A percentile compares a stretch with the other conserved stretches of the same genome.
phyloP scores from a whole-genome alignment of 2,329 filamentous ascomycete genomes.

The Boeremia exigua region DNA sequence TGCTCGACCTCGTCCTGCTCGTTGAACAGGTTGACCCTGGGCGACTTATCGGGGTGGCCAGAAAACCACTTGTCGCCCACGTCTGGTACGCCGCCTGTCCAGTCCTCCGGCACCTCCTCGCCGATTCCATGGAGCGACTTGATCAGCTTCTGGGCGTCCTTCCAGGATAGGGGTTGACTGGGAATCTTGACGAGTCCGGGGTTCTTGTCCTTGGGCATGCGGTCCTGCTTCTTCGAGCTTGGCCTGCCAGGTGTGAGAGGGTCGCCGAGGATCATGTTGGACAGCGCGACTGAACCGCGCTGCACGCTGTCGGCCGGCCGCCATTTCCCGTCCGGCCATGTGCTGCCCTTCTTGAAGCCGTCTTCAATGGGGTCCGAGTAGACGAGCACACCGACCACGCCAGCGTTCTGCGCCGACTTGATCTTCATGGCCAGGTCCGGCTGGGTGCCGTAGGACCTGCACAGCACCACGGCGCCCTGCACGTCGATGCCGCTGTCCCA shows the following conservation, averaged over 20 bases:
- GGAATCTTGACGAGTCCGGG: slow-evolving; percentile 81
- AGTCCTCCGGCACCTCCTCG: slow-evolving; percentile 69
- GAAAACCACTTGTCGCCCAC: slow-evolving; percentile 80
- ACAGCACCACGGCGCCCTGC: slow-evolving; percentile 81
- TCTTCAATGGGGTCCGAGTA: slow-evolving; percentile 91
- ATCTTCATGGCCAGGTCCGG: slow-evolving; percentile 79
- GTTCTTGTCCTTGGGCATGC: slow-evolving; percentile 73
- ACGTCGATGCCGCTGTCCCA: slow-evolving; percentile 74
- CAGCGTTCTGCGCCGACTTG: slow-evolving; percentile 85
- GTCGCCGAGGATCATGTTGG: slow-evolving; percentile 85
- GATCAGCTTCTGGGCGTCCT: slow-evolving; percentile 82
- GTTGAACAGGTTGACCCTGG: slow-evolving; percentile 82
- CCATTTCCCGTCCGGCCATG: slow-evolving; percentile 77
- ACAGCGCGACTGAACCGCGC: slow-evolving; percentile 79
- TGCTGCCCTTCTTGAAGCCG: slow-evolving; percentile 74
- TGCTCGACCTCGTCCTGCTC: slow-evolving; percentile 81
- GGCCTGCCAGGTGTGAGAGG: slow-evolving; percentile 90
- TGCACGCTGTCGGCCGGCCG: slow-evolving; percentile 85
- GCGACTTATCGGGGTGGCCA: slow-evolving; percentile 71
- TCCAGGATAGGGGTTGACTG: slow-evolving; percentile 87
- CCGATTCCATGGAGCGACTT: slow-evolving; percentile 78
- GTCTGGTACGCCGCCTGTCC: slow-evolving; percentile 79
- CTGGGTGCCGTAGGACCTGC: slow-evolving; percentile 79
- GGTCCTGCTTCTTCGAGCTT: slow-evolving; percentile 68
- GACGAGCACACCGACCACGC: slow-evolving; percentile 85